phyloP scores from a whole-genome alignment of 2,329 filamentous ascomycete species.

The Atkinsonella hypoxylon region DNA sequence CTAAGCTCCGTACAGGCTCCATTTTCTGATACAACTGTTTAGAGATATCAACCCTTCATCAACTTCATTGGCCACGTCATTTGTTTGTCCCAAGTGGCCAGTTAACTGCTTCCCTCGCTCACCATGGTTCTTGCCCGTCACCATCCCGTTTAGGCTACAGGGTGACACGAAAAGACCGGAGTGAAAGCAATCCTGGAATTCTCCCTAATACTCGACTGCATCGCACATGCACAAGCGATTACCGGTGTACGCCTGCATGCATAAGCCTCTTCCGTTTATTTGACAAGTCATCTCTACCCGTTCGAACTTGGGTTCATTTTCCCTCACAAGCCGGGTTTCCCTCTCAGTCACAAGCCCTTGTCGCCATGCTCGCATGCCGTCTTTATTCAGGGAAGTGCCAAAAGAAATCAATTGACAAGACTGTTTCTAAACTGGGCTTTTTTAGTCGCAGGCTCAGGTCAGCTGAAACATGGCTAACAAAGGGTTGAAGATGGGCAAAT shows the following conservation, averaged over 20 bases:
- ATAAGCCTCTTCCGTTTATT: slow-evolving; percentile 6
- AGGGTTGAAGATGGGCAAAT: background rate
- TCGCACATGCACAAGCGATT: slow-evolving; percentile 12
- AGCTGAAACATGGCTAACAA: background rate
- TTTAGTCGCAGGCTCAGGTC: background rate
- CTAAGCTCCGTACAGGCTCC: background rate
- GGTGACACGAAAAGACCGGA: background rate
- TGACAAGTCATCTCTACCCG: slow-evolving; percentile 5
- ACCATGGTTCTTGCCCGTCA: background rate
- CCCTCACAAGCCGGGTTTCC: background rate
- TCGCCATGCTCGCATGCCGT: background rate
- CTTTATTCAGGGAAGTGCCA: too few species aligned
- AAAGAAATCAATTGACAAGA: background rate
- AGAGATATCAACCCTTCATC: background rate
- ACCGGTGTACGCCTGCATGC: slow-evolving; percentile 13
- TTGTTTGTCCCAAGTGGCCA: background rate
- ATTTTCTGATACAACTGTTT: background rate
- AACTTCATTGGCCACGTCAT: background rate
- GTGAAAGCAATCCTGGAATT: background rate
- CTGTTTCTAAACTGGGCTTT: background rate
- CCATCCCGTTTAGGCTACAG: slow-evolving; percentile 5
- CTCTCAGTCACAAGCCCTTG: background rate
- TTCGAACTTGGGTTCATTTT: background rate
- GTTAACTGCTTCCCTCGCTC: background rate
- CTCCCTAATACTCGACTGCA: slow-evolving; percentile 4